These are phyloP conservation scores for Euphorbia lathyris DNA, from an alignment of 345 rosid genomes.

Conservation along the genomic window DNA sequence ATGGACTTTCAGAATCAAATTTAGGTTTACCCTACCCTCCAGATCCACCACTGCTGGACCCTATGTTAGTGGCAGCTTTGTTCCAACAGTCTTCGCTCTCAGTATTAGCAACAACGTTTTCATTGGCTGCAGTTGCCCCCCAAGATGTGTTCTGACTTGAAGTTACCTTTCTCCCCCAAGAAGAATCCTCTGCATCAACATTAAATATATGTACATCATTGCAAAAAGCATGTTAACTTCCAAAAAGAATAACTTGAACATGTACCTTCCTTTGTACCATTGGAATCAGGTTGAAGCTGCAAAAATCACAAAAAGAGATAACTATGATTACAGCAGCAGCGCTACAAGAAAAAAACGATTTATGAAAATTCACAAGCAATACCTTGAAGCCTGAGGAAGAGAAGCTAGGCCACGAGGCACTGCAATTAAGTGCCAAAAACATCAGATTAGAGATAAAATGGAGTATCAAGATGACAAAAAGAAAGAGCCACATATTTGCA, in stretches of 20 bases:
- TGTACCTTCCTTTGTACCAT: too few relatives aligned
- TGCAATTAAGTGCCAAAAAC: too few relatives aligned
- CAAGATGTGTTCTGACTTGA: constrained; percentile 44
- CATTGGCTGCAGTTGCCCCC: constrained; percentile 44
- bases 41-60: constrained; percentile 31
- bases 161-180: constrained; percentile 39
- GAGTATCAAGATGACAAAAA: too few relatives aligned
- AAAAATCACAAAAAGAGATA: too few relatives aligned
- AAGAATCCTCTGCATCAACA: constrained; percentile 30
- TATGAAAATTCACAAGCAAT: too few relatives aligned
- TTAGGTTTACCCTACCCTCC: constrained; percentile 50
- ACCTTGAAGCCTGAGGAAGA: too few relatives aligned
- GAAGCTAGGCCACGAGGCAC: too few relatives aligned
- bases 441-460: too few relatives aligned
- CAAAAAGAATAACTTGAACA: not conserved
- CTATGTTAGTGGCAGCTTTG: constrained; percentile 39
- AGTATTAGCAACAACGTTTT: constrained; percentile 29
- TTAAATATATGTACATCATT: not conserved
- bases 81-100: constrained; percentile 48
- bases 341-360: too few relatives aligned
- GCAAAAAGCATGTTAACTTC: not conserved
- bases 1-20: constrained; percentile 20
- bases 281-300: too few relatives aligned
- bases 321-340: too few relatives aligned
- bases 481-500: too few relatives aligned